Conservation (phyloP, 768 basidiomycete genomes). For the Cystobasidium onofrii region DNA sequence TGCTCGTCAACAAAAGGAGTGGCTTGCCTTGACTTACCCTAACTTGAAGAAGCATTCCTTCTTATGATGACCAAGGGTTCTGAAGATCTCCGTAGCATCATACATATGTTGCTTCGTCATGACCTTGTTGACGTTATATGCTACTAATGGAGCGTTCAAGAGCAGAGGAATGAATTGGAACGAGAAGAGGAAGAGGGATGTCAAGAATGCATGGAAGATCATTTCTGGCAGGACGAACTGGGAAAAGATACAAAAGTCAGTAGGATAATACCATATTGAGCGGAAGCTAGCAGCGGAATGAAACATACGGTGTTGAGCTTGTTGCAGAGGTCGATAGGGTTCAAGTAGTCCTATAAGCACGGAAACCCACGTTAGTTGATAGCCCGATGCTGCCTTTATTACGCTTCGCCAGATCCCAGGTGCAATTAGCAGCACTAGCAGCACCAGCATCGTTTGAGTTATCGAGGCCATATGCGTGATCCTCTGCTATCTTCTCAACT, state of each 20-base stretch:
- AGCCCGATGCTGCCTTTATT: too few species aligned
- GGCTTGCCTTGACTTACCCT: conserved; percentile 49
- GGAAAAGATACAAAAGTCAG: not conserved
- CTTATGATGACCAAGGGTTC: conserved; percentile 85
- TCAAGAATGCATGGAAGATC: conserved; percentile 83
- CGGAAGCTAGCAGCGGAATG: not conserved
- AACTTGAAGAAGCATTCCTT: conserved; percentile 93
- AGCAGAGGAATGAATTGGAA: conserved; percentile 93
- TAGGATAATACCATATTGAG: too few species aligned
- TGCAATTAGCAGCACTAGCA: too few species aligned
- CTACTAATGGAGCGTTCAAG: conserved; percentile 76
- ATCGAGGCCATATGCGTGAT: too few species aligned
- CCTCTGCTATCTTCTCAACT: too few species aligned
- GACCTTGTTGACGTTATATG: conserved; percentile 89
- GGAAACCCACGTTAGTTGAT: too few species aligned
- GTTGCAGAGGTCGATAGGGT: conserved; percentile 99
- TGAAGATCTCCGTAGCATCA: conserved; percentile 98
- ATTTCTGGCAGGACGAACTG: conserved; percentile 98
- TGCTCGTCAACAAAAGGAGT: not conserved
- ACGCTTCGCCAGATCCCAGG: too few species aligned
- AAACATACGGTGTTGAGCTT: conserved; percentile 84
- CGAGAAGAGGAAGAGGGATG: conserved; percentile 78
- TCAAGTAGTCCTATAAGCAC: conserved; percentile 65
- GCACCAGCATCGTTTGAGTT: too few species aligned
- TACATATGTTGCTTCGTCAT: conserved; percentile 73